A percentile compares a stretch with the other conserved stretches of the same genome.
phyloP scores from a whole-genome alignment of 768 basidiomycete species.

The Naganishia kalamii region DNA sequence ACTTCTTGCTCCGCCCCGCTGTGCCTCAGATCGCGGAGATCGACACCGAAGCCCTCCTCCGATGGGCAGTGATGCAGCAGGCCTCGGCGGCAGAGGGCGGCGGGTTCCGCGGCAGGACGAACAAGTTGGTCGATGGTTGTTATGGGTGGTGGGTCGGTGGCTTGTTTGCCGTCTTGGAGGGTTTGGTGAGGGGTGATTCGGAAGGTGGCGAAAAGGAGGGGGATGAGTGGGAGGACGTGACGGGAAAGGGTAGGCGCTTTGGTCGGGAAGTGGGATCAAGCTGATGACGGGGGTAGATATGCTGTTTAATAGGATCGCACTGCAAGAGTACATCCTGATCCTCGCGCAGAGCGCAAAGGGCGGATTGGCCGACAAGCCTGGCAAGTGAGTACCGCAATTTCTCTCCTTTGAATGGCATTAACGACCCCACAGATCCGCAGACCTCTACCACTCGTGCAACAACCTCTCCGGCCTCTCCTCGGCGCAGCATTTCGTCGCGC shows the following conservation, averaged over 20 bases:
- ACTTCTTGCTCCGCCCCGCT: conserved; percentile 62
- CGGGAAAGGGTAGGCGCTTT: conserved; percentile 50
- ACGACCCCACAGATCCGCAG: conserved; percentile 57
- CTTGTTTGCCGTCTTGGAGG: conserved; percentile 69
- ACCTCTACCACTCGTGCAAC: conserved; percentile 91
- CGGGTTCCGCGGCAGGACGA: conserved; percentile 87
- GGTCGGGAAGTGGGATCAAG: conserved; percentile 27
- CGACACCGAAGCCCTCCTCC: conserved; percentile 57
- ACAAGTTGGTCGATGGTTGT: conserved; percentile 98
- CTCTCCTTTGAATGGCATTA: background rate
- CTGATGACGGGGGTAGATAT: background rate
- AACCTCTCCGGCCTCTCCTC: conserved; percentile 82
- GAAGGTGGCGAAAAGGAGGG: conserved; percentile 32
- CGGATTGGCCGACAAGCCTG: conserved; percentile 89
- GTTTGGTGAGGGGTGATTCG: conserved; percentile 34
- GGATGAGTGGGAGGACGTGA: conserved; percentile 61
- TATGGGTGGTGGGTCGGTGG: conserved; percentile 99
- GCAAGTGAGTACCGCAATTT: conserved; percentile 58
- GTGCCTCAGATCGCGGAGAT: conserved; percentile 45
- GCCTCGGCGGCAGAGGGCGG: conserved; percentile 74
- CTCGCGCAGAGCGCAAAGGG: conserved; percentile 80
- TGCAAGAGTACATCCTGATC: conserved; percentile 80
- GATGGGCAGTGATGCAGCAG: conserved; percentile 85
- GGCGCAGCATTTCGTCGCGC: conserved; percentile 71
- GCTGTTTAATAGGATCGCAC: conserved; percentile 49